Evolutionary conservation across 257 asterid genomes (phyloP).

Genomic region (Nicotiana attenuata): DNA sequence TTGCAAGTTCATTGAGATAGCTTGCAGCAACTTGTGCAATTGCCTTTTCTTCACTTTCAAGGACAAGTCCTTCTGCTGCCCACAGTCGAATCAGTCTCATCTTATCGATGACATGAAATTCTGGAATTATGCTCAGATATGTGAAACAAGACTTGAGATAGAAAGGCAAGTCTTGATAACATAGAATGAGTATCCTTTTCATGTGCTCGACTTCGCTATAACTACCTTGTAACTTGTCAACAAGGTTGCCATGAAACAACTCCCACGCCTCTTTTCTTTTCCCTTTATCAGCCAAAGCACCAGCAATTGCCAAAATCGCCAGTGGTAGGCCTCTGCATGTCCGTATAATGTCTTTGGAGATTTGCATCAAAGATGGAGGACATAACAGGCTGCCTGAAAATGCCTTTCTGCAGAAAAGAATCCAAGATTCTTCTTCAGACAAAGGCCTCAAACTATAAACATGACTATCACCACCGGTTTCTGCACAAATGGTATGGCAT

Average conservation of each 20-base stretch:
- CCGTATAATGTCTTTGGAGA: constrained; percentile 1
- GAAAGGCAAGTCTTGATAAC: constrained; percentile 22
- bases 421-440: constrained; percentile 18
- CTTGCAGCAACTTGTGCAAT: constrained; percentile 18
- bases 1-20: constrained; percentile 19
- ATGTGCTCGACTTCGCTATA: constrained; percentile 4
- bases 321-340: constrained; percentile 27
- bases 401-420: constrained; percentile 10
- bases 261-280: constrained; percentile 14
- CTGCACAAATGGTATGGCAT: background rate
- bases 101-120: constrained; percentile 5
- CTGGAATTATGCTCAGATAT: constrained; percentile 20
- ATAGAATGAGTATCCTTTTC: constrained; percentile 8
- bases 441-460: constrained; percentile 10
- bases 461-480: background rate
- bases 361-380: constrained; percentile 5
- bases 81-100: constrained; percentile 17
- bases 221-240: constrained; percentile 10
- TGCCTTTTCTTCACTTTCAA: background rate
- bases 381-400: background rate
- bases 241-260: background rate
- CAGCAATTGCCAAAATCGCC: constrained; percentile 19
- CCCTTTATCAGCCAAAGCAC: constrained; percentile 16
- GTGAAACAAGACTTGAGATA: constrained; percentile 19
- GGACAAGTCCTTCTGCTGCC: constrained; percentile 24